phyloP scores from a whole-genome alignment of 78 protist genomes.

The Paulinella micropora region DNA sequence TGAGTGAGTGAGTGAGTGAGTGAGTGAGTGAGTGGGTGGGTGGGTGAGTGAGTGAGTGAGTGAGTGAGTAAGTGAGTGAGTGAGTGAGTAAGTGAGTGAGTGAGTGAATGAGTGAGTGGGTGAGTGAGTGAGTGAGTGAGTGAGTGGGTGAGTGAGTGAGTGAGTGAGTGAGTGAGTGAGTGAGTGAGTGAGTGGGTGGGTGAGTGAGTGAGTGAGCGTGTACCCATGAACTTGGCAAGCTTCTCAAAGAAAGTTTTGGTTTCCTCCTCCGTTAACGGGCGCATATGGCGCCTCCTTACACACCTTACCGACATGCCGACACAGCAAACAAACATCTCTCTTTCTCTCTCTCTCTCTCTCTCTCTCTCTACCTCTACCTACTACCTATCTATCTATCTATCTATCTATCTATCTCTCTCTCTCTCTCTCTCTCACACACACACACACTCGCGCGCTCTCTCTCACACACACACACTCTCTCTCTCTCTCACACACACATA shows the following conservation, averaged over 20 bases:
- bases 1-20: no score
- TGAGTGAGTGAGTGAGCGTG: no score
- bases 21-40: no score
- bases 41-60: no score
- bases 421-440: background rate
- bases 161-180: no score
- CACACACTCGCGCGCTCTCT: background rate
- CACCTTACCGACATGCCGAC: background rate
- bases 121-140: no score
- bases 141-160: no score
- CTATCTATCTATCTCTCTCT: background rate
- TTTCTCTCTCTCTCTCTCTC: background rate
- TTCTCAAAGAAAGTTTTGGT: conserved; percentile 84
- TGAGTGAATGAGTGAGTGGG: no score
- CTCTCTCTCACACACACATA: background rate
- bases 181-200: no score
- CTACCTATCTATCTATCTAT: background rate
- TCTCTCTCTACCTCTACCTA: background rate
- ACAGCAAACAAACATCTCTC: background rate
- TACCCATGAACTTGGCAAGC: conserved; percentile 61
- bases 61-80: no score
- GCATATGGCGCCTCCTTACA: conserved; percentile 40
- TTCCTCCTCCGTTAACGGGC: conserved; percentile 94
- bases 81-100: no score
- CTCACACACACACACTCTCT: background rate